Base-by-base conservation (phyloP, 176 grass and related monocot species). In the Musa schizocarpa region DNA sequence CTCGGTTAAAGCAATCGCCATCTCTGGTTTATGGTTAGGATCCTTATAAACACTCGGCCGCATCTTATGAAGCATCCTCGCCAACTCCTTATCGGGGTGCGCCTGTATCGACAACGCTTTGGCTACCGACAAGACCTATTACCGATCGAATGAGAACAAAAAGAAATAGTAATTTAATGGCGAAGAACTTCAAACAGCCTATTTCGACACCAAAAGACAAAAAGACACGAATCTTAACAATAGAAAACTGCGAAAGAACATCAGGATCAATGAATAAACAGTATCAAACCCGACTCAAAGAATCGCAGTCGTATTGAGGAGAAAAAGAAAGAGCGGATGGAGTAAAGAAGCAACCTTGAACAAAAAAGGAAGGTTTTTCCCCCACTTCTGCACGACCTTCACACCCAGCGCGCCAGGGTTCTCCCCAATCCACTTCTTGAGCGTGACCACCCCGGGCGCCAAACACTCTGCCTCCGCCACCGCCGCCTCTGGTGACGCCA, bases 71-170 rank as follows among this genome's bases (percentile, higher is more conserved):
- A 98, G 86, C 63, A 81, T 23, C 84, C 82, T 79, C 21, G 95
- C 95, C 63, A 94, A 85, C 2, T 82, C 63, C 85, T 99, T 99
- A 83, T 94, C 95, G 54, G 95, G 95, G 78, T 99, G 95, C 34
- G 95, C 88, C 75, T 99, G 95, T 80, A 99, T 99, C 17, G 95
- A 99, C 52, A 99, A 82, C 67, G 95, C 84, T 73, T 99, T 99
- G 0, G 88, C 95, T 73, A 99, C 95, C 57, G 95, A 94, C 69
- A 99, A 82, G 1, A 94, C 88, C 95, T 99, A 64, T 52, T n/a
- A 20, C 23, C 63, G 43, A 65, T 8, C 51, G 50, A 76, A 25
- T 52, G 17, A 50, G 23, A 62, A 52, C 51, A 70, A 3, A 21
- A 73, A 26, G 23, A 52, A 61, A 11, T 53, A 61, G 67, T 25